These are phyloP conservation scores for Rhododendron kiyosumense DNA, from an alignment of 148 eudicot species.

Conservation along the genomic window DNA sequence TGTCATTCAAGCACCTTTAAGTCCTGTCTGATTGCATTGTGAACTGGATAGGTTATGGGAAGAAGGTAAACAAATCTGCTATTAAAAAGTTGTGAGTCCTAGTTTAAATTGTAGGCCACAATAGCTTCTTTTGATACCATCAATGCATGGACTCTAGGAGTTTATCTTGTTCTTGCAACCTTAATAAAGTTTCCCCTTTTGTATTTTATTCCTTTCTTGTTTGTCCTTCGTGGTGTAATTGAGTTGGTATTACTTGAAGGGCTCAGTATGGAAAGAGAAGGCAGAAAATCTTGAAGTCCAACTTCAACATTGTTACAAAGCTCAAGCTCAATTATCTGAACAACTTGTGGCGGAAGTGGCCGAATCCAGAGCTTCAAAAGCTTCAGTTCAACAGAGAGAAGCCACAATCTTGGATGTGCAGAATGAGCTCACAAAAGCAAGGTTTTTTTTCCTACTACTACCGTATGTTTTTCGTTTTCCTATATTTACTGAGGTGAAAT, in stretches of 20 bases:
- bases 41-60: neutral
- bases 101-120: neutral
- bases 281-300: constrained; percentile 85
- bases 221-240: neutral
- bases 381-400: constrained; percentile 73
- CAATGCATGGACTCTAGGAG: neutral
- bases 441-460: neutral
- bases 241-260: constrained; percentile 41
- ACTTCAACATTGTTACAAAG: constrained; percentile 95
- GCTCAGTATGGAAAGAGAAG: constrained; percentile 94
- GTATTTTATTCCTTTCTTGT: neutral
- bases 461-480: neutral
- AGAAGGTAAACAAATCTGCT: neutral
- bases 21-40: neutral
- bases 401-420: constrained; percentile 29
- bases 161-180: neutral
- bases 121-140: neutral
- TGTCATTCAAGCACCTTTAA: neutral
- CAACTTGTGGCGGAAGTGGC: constrained; percentile 97
- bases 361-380: constrained; percentile 70
- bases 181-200: neutral
- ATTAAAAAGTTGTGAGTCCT: neutral
- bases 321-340: constrained; percentile 83
- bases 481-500: too few species aligned
- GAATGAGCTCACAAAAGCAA: constrained; percentile 4